These are phyloP conservation scores for Kwoniella sp. DNA, from an alignment of 768 basidiomycete species.

Conservation along the genomic window DNA sequence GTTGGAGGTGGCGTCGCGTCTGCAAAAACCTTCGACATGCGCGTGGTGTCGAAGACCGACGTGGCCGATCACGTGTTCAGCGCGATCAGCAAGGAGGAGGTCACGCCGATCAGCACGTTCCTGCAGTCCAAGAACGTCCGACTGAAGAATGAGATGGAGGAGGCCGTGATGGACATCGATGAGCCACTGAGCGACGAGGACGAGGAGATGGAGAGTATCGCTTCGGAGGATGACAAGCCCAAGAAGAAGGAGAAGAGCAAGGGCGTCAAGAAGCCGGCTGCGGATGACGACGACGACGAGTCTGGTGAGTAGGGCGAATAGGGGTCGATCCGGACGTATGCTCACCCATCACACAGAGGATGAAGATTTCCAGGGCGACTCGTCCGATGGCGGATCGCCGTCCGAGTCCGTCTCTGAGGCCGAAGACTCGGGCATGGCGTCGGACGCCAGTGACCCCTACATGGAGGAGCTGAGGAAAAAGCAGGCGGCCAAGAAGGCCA, in stretches of 20 bases:
- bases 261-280: conserved; percentile 51
- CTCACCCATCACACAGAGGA: conserved; percentile 55
- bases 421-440: conserved; percentile 45
- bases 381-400: conserved; percentile 82
- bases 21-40: conserved; percentile 88
- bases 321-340: not conserved
- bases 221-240: conserved; percentile 66
- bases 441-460: conserved; percentile 41
- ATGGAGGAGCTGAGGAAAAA: conserved; percentile 49
- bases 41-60: conserved; percentile 76
- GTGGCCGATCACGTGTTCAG: conserved; percentile 78
- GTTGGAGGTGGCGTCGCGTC: conserved; percentile 82
- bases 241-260: conserved; percentile 59
- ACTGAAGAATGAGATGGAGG: conserved; percentile 94
- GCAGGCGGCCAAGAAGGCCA: conserved; percentile 30
- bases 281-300: conserved; percentile 55
- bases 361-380: conserved; percentile 85
- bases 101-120: conserved; percentile 76
- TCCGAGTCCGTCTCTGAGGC: conserved; percentile 62
- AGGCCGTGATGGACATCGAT: conserved; percentile 57
- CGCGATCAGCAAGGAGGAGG: conserved; percentile 92
- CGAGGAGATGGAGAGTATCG: conserved; percentile 38
- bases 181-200: conserved; percentile 58
- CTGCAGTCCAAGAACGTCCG: conserved; percentile 85
- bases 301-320: conserved; percentile 24